Base-by-base conservation (phyloP, 2,329 filamentous ascomycete species). In the Blumeria graminis region DNA sequence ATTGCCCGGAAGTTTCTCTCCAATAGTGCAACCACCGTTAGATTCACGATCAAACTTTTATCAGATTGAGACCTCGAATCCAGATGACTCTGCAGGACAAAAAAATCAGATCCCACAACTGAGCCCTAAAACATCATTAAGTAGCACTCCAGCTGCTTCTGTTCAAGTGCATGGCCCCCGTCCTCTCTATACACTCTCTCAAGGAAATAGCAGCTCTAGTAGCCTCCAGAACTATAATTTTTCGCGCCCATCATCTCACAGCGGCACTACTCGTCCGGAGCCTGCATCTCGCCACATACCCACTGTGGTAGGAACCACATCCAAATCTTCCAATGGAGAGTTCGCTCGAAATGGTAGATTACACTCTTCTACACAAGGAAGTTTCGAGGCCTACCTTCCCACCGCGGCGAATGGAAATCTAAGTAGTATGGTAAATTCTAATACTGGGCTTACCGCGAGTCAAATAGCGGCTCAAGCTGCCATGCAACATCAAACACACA, bases 391-490 rank as follows among this genome's bases (percentile, higher is more conserved):
- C 45, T 80, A 76, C 22, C 71, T 89, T 52, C 82, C 84, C 22
- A 81, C 78, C 68, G 70, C 65, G 69, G 63, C 62, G 41, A 58
- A 56, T 7, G 65, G 74, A 67, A 69, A 70, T 56, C 56, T 63
- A 38, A 58, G 60, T 57, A 64, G 57, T 46, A 66, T 65, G 63
- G 64, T 61, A 50, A 65, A 63, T 56, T 39, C 61, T 35, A 68
- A 68, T 67, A 65, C 66, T 6, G 66, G 66, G 36, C 63, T 80
- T 68, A 68, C 69, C 69, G 79, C 84, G n/a, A 86, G 83, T 67
- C 82, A 86, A 67, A 86, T 88, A 60, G 85, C 85, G 41, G 84
- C 84, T 16, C 84, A 88, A 68, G 80, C 84, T 9, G 85, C 85
- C 64, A 80, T 86, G 71, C 77, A 77, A 36, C 76, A 81, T 63